These are phyloP conservation scores for Cercospora sp. DNA, from an alignment of 2,329 filamentous ascomycete genomes.

Conservation along the genomic window DNA sequence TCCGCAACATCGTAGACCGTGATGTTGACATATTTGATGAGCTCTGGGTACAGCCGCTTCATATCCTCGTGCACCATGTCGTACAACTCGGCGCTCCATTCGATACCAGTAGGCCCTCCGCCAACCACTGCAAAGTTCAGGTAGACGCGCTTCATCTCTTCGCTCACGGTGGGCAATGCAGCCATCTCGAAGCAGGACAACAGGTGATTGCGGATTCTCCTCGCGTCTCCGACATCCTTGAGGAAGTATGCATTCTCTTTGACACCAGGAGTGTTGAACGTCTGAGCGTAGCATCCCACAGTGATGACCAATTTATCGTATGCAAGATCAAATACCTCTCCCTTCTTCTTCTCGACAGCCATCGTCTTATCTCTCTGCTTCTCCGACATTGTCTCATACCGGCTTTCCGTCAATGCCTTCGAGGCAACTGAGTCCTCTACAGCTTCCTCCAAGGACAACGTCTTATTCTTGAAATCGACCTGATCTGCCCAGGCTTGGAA, in stretches of 20 bases:
- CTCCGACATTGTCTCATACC: constrained; percentile 13
- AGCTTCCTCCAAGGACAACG: constrained; percentile 69
- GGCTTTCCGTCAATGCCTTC: constrained; percentile 49
- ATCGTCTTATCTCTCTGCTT: constrained; percentile 52
- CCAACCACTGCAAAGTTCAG: constrained; percentile 75
- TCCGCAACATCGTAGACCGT: constrained; percentile 76
- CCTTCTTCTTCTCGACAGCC: constrained; percentile 46
- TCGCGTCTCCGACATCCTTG: constrained; percentile 78
- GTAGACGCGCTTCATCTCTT: constrained; percentile 58
- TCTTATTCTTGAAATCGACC: constrained; percentile 75
- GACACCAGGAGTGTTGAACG: constrained; percentile 81
- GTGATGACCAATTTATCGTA: constrained; percentile 85
- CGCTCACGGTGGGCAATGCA: constrained; percentile 60
- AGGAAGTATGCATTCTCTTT: constrained; percentile 81
- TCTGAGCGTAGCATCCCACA: constrained; percentile 82
- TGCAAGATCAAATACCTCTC: constrained; percentile 65
- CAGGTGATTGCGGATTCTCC: constrained; percentile 62
- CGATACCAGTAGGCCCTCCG: constrained; percentile 71
- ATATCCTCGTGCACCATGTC: constrained; percentile 73
- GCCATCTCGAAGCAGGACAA: constrained; percentile 74
- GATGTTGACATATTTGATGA: constrained; percentile 63
- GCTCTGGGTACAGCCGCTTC: constrained; percentile 62
- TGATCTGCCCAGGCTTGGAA: constrained; percentile 83
- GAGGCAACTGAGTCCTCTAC: constrained; percentile 58
- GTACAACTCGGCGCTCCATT: constrained; percentile 73